Conservation (phyloP, 257 asterid species). For the Przewalskia tangutica region DNA sequence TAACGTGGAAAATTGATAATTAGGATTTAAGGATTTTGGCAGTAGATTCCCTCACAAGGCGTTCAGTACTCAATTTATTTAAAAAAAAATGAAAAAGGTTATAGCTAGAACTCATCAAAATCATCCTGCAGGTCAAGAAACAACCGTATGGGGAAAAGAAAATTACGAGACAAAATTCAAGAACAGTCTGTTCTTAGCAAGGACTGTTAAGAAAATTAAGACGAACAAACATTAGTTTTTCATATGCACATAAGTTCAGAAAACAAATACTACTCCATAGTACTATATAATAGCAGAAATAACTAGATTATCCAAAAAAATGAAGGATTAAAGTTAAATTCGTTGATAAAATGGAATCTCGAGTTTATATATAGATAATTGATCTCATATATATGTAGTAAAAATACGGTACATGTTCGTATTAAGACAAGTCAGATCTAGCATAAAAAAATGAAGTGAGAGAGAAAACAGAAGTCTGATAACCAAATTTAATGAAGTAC, state of each 20-base stretch:
- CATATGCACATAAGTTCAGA: background rate
- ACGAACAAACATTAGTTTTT: background rate
- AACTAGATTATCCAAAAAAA: background rate
- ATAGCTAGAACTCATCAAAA: background rate
- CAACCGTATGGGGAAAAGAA: too few relatives aligned
- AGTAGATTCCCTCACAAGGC: background rate
- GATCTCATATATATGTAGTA: background rate
- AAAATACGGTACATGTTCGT: background rate
- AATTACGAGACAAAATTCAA: background rate
- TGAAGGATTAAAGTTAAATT: background rate
- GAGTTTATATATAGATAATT: background rate
- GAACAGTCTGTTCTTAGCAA: background rate
- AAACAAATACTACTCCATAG: background rate
- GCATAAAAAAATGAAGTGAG: background rate
- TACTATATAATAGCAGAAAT: background rate
- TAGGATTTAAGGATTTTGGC: background rate
- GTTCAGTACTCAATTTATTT: background rate
- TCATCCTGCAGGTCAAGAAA: background rate
- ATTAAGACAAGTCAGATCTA: conserved; percentile 1
- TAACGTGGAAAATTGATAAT: background rate
- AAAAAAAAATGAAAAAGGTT: too few relatives aligned
- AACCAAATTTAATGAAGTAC: background rate
- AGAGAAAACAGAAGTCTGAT: background rate
- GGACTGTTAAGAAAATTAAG: background rate
- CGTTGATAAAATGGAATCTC: background rate